Evolutionary conservation across 108 stramenopile species (phyloP).

Genomic region (Cyclostephanos tholiformis): DNA sequence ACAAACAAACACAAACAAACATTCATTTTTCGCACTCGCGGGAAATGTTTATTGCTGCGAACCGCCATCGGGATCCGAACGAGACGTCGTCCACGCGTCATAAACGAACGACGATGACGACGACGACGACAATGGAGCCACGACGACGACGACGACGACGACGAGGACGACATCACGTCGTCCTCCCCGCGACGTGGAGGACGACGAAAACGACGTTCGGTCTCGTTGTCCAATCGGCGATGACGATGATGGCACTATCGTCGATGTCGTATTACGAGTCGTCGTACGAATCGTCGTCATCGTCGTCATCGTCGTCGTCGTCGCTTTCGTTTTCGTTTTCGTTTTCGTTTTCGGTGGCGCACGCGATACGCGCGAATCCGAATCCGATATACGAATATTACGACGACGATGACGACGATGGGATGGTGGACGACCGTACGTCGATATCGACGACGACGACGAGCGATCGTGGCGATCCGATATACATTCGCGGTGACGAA

Average conservation of each 20-base stretch:
- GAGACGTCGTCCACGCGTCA: no score
- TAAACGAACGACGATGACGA: no score
- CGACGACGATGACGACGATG: neutral
- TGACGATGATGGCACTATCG: neutral
- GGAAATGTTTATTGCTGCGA: no score
- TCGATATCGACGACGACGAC: neutral
- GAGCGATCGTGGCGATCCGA: slow-evolving; percentile 5
- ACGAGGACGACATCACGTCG: neutral
- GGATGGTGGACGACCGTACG: no score
- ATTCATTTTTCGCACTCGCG: no score
- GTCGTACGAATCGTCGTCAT: no score
- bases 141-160: neutral
- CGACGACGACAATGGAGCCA: no score
- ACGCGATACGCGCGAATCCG: slow-evolving; percentile 31
- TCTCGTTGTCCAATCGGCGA: neutral
- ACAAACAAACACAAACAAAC: no score
- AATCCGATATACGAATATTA: slow-evolving; percentile 29
- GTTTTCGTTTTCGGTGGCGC: neutral
- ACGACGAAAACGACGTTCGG: no score
- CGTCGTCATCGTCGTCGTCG: neutral
- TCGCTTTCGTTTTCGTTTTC: no score
- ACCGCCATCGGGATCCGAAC: no score
- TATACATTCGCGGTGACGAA: slow-evolving; percentile 46
- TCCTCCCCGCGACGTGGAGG: neutral
- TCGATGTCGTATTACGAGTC: no score